Evolutionary conservation across 176 grass and related monocot genomes (phyloP), one percentile per base, ranked within the genome.

Genomic region (Coix lacrymajobi): DNA sequence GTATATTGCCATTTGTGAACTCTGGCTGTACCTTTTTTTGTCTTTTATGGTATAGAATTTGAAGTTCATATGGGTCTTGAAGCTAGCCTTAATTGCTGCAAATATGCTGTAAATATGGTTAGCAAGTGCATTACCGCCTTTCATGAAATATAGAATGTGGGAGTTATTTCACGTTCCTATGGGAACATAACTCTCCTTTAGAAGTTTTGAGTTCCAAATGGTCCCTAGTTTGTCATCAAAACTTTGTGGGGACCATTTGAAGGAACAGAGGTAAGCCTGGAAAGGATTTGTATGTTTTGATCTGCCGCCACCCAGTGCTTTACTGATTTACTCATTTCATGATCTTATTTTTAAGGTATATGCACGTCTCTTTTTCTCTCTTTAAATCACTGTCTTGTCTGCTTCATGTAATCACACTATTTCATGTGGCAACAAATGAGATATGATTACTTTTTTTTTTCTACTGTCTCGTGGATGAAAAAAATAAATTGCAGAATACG

Each of bases 401-500:
- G 45, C 11, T 84, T 84, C 36, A 11, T 84, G 61, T 58, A 84
- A 83, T 45, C 10, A 30, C 19, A 9, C 63, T 82, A 66, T 20
- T 80, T 78, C 36, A 37, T 81, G 28, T 52, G 60, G 11, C 43
- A 46, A 60, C 76, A 73, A 73, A 67, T 67, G n/a, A 41, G 31
- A 30, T 57, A 38, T 85, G 31, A 45, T 85, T 81, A 65, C n/a
- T 25, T 65, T 41, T 41, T 76, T 45, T 67, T 7, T 82, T 71
- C 28, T 31, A 81, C 37, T 40, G 3, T 61, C 61, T 67, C 73
- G 24, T 88, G 86, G 67, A 74, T 88, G 80, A 71, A 80, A 62
- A 69, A 62, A 69, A 81, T 73, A 36, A 66, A 82, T 40, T 54
- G 71, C 92, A 98, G 96, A 98, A 98, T 84, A 64, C 67, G 32